Percentiles rank a stretch among this genome's conserved stretches.
Conservation (phyloP, 306 rosid genomes). For the Vicia villosa region DNA sequence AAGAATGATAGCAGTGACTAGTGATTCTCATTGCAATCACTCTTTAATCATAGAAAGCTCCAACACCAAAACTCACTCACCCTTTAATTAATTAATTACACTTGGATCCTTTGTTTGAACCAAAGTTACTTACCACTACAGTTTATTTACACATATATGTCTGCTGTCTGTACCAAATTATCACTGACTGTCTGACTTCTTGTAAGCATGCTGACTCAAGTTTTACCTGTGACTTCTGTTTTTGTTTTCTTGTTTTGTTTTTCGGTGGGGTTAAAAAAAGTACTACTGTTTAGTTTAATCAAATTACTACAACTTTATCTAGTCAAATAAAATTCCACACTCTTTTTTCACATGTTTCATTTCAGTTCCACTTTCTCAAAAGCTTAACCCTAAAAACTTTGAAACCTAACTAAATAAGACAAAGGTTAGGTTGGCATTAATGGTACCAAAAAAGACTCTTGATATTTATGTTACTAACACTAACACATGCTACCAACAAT, state of each 20-base stretch:
- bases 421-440: slow-evolving; percentile 35
- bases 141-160: too few species aligned
- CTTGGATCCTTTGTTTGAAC: not conserved
- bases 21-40: slow-evolving; percentile 3
- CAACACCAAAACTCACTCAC: not conserved
- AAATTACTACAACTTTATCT: not conserved
- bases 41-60: slow-evolving; percentile 7
- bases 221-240: not conserved
- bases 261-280: too few species aligned
- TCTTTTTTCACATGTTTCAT: not conserved
- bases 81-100: not conserved
- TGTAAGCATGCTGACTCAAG: not conserved
- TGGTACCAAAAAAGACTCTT: not conserved
- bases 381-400: slow-evolving; percentile 28
- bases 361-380: slow-evolving; percentile 34
- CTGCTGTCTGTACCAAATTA: not conserved
- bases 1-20: slow-evolving; percentile 3
- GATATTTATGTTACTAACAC: slow-evolving; percentile 23
- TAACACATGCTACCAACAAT: slow-evolving; percentile 39
- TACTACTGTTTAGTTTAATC: too few species aligned
- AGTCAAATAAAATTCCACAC: not conserved
- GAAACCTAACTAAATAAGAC: slow-evolving; percentile 34
- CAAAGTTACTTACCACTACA: not conserved
- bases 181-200: not conserved
- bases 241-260: not conserved